A percentile compares a stretch with the other conserved stretches of the same genome.
Conservation (phyloP, 805 yeast species). For the Saccharomycopsis olivae region DNA sequence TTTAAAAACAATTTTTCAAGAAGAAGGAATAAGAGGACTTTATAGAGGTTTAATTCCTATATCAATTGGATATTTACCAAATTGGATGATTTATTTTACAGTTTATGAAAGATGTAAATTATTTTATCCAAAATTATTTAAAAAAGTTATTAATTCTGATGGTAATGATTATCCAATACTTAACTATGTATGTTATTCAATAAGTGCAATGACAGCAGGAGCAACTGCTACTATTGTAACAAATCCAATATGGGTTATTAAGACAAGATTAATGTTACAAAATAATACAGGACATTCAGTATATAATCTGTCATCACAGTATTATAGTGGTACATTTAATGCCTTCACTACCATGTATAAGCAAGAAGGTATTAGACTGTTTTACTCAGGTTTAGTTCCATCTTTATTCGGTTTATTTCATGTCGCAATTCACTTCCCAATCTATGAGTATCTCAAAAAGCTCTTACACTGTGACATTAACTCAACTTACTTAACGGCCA, state of each 20-base stretch:
- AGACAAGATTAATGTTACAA: constrained; percentile 88
- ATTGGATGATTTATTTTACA: constrained; percentile 94
- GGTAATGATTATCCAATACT: constrained; percentile 19
- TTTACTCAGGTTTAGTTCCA: constrained; percentile 85
- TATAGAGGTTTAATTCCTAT: constrained; percentile 92
- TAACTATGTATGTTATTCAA: constrained; percentile 28
- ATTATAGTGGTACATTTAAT: constrained; percentile 70
- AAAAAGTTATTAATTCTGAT: constrained; percentile 19
- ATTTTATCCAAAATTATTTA: constrained; percentile 35
- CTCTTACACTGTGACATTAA: constrained; percentile 29
- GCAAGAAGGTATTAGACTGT: constrained; percentile 70
- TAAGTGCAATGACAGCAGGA: constrained; percentile 80
- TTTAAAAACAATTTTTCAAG: constrained; percentile 49
- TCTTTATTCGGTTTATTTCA: constrained; percentile 84
- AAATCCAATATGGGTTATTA: constrained; percentile 97
- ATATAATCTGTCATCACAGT: constrained; percentile 24
- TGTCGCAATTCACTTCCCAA: constrained; percentile 94
- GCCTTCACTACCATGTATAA: constrained; percentile 72
- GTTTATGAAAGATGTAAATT: constrained; percentile 74
- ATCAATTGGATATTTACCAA: constrained; percentile 86
- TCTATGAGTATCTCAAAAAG: constrained; percentile 71
- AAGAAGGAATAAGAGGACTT: constrained; percentile 76
- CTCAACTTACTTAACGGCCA: constrained; percentile 9
- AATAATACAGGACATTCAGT: constrained; percentile 37
- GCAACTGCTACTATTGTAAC: constrained; percentile 73